Percentiles rank a stretch among this genome's conserved stretches.
Evolutionary conservation across 2,329 filamentous ascomycete species (phyloP).

Genomic region (Pseudogymnoascus pannorum): DNA sequence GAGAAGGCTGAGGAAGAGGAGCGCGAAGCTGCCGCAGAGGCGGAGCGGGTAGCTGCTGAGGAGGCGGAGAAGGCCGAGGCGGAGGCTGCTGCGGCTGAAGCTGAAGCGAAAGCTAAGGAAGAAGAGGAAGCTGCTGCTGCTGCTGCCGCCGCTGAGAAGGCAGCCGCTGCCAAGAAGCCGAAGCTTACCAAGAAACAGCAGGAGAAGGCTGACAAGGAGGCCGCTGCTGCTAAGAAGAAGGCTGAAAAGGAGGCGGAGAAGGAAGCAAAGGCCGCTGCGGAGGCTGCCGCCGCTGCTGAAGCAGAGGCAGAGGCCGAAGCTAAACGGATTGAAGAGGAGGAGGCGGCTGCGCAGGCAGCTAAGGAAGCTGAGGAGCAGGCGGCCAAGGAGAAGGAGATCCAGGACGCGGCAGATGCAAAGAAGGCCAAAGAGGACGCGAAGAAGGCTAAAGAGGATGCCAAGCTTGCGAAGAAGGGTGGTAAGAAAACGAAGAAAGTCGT

Average conservation of each 20-base stretch:
- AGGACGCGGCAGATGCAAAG: constrained; percentile 31
- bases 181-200: constrained; percentile 35
- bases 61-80: constrained; percentile 20
- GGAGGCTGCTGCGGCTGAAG: constrained; percentile 27
- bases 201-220: constrained; percentile 40
- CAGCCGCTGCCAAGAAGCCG: constrained; percentile 8
- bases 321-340: constrained; percentile 20
- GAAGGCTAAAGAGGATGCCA: constrained; percentile 36
- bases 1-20: constrained; percentile 30
- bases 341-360: constrained; percentile 28
- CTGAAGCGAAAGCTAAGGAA: constrained; percentile 24
- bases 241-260: constrained; percentile 32
- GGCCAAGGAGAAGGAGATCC: constrained; percentile 32
- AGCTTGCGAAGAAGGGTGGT: constrained; percentile 30
- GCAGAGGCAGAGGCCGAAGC: constrained; percentile 28
- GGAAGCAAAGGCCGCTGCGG: constrained; percentile 16
- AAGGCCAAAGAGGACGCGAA: constrained; percentile 36
- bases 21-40: constrained; percentile 22
- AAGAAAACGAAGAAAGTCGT: constrained; percentile 23
- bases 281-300: too few species aligned
- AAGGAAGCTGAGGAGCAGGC: constrained; percentile 34
- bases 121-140: constrained; percentile 22
- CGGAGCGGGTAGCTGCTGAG: constrained; percentile 9
- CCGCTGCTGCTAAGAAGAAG: constrained; percentile 28
- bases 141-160: background rate